Percentiles rank a stretch among this genome's conserved stretches.
Evolutionary conservation across 306 rosid species (phyloP).

Genomic region (Ormosia emarginata): DNA sequence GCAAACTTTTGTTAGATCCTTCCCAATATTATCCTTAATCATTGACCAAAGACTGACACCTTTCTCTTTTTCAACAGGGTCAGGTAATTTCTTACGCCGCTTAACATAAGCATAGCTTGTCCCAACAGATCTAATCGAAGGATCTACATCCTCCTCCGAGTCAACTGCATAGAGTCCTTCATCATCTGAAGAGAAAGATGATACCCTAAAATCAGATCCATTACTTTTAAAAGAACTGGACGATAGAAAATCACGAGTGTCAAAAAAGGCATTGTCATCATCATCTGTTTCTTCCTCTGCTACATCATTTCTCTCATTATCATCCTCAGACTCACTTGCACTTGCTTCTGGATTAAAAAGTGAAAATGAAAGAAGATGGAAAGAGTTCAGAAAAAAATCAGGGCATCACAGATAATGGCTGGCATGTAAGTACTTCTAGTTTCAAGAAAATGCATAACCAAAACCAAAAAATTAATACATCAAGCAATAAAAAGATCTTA

Average conservation of each 20-base stretch:
- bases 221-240: slow-evolving; percentile 86
- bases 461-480: neutral
- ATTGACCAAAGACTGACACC: slow-evolving; percentile 97
- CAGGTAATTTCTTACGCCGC: slow-evolving; percentile 93
- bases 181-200: slow-evolving; percentile 89
- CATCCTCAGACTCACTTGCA: slow-evolving; percentile 85
- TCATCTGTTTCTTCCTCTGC: slow-evolving; percentile 97
- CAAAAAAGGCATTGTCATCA: slow-evolving; percentile 81
- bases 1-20: slow-evolving; percentile 93
- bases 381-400: neutral
- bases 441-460: slow-evolving; percentile 7
- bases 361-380: neutral
- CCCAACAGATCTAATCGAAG: slow-evolving; percentile 64
- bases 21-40: slow-evolving; percentile 96
- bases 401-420: neutral
- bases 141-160: slow-evolving; percentile 70
- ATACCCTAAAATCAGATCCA: slow-evolving; percentile 68
- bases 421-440: neutral
- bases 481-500: slow-evolving; percentile 3
- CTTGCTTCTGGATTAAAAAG: slow-evolving; percentile 55
- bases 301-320: slow-evolving; percentile 84
- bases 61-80: slow-evolving; percentile 91
- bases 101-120: slow-evolving; percentile 57
- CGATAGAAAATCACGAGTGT: slow-evolving; percentile 89
- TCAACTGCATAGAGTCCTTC: slow-evolving; percentile 52